A percentile compares a stretch with the other conserved stretches of the same genome.
Conservation (phyloP, 805 yeast genomes). For the Yarrowia hollandica region DNA sequence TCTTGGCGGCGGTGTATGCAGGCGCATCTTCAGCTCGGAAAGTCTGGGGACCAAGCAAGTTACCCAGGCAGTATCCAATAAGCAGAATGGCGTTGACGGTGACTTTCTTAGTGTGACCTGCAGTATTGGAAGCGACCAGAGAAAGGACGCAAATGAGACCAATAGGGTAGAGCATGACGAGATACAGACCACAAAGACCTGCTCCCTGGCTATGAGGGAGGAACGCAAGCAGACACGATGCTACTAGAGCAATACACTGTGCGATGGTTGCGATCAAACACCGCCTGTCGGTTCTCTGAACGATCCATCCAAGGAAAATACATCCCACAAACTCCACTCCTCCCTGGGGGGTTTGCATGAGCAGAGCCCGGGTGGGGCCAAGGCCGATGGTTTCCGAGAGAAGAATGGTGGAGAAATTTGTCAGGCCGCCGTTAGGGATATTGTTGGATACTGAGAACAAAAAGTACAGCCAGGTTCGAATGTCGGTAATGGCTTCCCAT, state of each 20-base stretch:
- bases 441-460: conserved; percentile 44
- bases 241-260: conserved; percentile 48
- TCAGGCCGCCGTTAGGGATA: conserved; percentile 57
- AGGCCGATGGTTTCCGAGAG: conserved; percentile 37
- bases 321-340: conserved; percentile 39
- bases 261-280: conserved; percentile 50
- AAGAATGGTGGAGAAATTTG: conserved; percentile 51
- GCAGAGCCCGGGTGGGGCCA: conserved; percentile 37
- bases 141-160: conserved; percentile 45
- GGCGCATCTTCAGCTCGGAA: conserved; percentile 63
- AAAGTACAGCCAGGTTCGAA: conserved; percentile 53
- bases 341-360: conserved; percentile 41
- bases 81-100: conserved; percentile 58
- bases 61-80: conserved; percentile 67
- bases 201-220: conserved; percentile 43
- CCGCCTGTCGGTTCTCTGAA: conserved; percentile 32
- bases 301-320: conserved; percentile 31
- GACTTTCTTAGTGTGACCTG: conserved; percentile 73
- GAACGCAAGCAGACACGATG: conserved; percentile 49
- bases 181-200: conserved; percentile 45
- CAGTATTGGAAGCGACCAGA: conserved; percentile 51
- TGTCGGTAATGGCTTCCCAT: conserved; percentile 52
- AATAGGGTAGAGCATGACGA: conserved; percentile 42
- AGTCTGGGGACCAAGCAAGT: conserved; percentile 72
- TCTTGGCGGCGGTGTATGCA: conserved; percentile 57